Evolutionary conservation across 164 flowering plant genomes (phyloP).

Genomic region (grape (Vitis vinifera)): DNA sequence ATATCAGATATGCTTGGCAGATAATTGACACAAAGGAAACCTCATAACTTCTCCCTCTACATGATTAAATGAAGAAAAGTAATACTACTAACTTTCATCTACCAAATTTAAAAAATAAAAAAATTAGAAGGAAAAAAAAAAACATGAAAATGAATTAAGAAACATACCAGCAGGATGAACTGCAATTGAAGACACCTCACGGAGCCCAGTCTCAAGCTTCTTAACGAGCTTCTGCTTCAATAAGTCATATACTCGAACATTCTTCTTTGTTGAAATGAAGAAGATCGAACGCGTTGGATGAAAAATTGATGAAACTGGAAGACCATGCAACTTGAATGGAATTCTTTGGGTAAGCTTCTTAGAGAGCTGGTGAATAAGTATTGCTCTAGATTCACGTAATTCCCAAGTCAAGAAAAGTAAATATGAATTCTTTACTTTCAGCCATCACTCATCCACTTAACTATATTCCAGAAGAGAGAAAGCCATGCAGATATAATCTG

Average conservation of each 20-base stretch:
- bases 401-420: conserved; percentile 49
- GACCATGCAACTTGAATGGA: conserved; percentile 84
- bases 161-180: conserved; percentile 85
- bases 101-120: not conserved
- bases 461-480: too few species aligned
- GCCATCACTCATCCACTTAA: too few species aligned
- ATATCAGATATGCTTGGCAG: not conserved
- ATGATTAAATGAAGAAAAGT: not conserved
- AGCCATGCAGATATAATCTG: too few species aligned
- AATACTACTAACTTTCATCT: not conserved
- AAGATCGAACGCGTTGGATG: conserved; percentile 82
- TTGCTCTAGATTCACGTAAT: conserved; percentile 81
- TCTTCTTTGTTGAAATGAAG: conserved; percentile 81
- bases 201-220: conserved; percentile 85
- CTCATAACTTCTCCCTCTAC: too few species aligned
- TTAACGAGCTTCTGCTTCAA: conserved; percentile 66
- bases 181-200: conserved; percentile 90
- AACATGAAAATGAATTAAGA: not conserved
- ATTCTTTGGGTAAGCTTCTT: conserved; percentile 65
- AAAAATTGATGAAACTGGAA: conserved; percentile 79
- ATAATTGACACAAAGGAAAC: not conserved
- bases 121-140: not conserved
- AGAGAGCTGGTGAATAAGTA: conserved; percentile 84
- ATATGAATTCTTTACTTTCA: not conserved
- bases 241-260: conserved; percentile 84